Conservation (phyloP, 352 stramenopile genomes). For the Phytophthora sojae region DNA sequence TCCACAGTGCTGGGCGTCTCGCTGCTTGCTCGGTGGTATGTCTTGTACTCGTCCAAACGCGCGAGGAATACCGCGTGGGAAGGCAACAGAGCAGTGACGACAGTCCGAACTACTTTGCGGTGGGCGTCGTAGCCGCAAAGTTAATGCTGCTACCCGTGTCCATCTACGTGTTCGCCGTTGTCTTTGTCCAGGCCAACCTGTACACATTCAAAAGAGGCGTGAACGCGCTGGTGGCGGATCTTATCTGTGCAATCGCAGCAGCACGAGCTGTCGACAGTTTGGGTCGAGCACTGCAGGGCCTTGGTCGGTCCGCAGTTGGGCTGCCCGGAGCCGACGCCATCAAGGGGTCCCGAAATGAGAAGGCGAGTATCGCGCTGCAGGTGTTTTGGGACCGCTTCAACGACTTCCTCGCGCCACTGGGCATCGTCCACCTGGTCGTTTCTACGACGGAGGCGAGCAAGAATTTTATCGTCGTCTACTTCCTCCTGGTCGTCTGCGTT, state of each 20-base stretch:
- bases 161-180: slow-evolving; percentile 31
- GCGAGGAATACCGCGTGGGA: slow-evolving; percentile 5
- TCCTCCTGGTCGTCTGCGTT: slow-evolving; percentile 38
- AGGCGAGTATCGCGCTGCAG: slow-evolving; percentile 38
- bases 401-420: slow-evolving; percentile 37
- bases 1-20: slow-evolving; percentile 28
- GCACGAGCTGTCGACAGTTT: slow-evolving; percentile 35
- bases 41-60: slow-evolving; percentile 33
- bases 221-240: slow-evolving; percentile 35
- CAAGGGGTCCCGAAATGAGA: slow-evolving; percentile 25
- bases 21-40: slow-evolving; percentile 31
- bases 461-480: slow-evolving; percentile 41
- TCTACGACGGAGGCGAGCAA: slow-evolving; percentile 27
- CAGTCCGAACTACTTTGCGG: slow-evolving; percentile 21
- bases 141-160: slow-evolving; percentile 21
- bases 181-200: slow-evolving; percentile 25
- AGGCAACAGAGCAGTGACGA: neutral
- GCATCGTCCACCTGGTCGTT: slow-evolving; percentile 39
- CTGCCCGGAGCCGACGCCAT: slow-evolving; percentile 20
- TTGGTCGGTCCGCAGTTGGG: slow-evolving; percentile 20
- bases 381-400: slow-evolving; percentile 47
- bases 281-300: slow-evolving; percentile 26
- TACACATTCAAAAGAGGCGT: slow-evolving; percentile 30
- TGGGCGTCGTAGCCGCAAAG: slow-evolving; percentile 24
- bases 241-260: slow-evolving; percentile 33